Percentiles rank a stretch among this genome's conserved stretches.
phyloP scores from a whole-genome alignment of 192 early-diverging fungal genomes.

The Anaeromyces robustus region DNA sequence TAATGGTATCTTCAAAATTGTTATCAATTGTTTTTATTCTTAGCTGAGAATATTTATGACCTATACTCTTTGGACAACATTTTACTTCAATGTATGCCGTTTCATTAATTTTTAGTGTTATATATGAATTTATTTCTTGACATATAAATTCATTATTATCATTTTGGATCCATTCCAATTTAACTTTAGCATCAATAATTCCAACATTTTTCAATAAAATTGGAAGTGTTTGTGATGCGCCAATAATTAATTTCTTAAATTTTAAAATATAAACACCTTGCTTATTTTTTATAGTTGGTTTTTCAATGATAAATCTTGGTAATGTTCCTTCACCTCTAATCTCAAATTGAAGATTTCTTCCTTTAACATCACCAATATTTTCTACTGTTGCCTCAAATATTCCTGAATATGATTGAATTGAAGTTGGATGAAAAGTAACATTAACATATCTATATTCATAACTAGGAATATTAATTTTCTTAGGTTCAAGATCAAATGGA shows the following conservation, averaged over 20 bases:
- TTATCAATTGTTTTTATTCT: constrained; percentile 33
- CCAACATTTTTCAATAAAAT: constrained; percentile 36
- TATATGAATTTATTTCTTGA: constrained; percentile 15
- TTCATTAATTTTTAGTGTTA: constrained; percentile 20
- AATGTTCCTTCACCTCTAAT: constrained; percentile 41
- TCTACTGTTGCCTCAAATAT: constrained; percentile 43
- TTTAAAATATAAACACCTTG: constrained; percentile 18
- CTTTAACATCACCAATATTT: constrained; percentile 27
- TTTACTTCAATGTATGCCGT: constrained; percentile 16
- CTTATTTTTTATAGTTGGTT: constrained; percentile 18
- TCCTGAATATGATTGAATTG: constrained; percentile 37
- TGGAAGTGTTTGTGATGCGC: constrained; percentile 19
- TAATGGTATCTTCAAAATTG: constrained; percentile 30
- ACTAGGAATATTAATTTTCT: constrained; percentile 32
- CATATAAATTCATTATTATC: constrained; percentile 23
- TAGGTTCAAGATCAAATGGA: constrained; percentile 44
- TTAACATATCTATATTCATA: constrained; percentile 37
- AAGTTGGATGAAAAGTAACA: constrained; percentile 36
- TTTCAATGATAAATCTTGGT: constrained; percentile 30
- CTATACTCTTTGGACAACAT: constrained; percentile 17
- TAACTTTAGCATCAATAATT: constrained; percentile 33
- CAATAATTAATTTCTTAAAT: constrained; percentile 27
- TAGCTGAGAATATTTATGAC: constrained; percentile 27
- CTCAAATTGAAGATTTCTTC: constrained; percentile 31
- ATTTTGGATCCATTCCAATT: constrained; percentile 28